Evolutionary conservation across 2,329 filamentous ascomycete genomes (phyloP), one percentile per base, ranked within the genome.

Genomic region (Diplocarpon rosae): DNA sequence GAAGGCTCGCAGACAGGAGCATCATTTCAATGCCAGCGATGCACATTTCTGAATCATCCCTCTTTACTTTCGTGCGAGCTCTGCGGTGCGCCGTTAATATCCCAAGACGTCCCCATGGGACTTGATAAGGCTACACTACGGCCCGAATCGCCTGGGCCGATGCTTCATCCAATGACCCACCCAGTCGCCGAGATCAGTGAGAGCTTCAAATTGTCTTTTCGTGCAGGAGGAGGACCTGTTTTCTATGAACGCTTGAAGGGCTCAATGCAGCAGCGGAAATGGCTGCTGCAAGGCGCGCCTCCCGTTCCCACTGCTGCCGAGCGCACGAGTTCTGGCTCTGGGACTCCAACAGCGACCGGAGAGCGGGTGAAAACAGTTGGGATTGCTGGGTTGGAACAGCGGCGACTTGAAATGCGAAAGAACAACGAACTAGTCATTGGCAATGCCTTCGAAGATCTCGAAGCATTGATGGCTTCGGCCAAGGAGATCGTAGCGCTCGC

Each of bases 401-500:
- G 88, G 50, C 85, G 87, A 0, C 66, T 90, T 5, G 85, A 89
- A 55, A 77, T 88, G 59, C 83, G 87, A 46, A 90, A 86, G 66
- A 95, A 94, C 63, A 96, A 95, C 56, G 88, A 95, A 63, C 67
- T 87, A 9, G 81, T 95, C 39, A 95, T 98, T 52, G 90, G 90
- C 20, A 88, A 78, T 52, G 89, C 92, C 0, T 98, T 98, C 58
- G 90, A 95, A 61, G 92, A 98, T 59, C 75, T 98, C 0, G 90
- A 96, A 61, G 89, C 92, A 3, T 71, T 98, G 31, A 98, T 96
- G 90, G 87, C 89, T 2, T 95, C 90, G 3, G 92, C 92, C 5
- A 95, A 96, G 61, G 87, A 98, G 61, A 87, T 98, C 39, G 83
- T 96, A 40, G 87, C 88, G 5, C 78, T 98, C 34, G 92, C 92